Evolutionary conservation across 306 rosid genomes (phyloP).

Genomic region (Cucumis hystrix): DNA sequence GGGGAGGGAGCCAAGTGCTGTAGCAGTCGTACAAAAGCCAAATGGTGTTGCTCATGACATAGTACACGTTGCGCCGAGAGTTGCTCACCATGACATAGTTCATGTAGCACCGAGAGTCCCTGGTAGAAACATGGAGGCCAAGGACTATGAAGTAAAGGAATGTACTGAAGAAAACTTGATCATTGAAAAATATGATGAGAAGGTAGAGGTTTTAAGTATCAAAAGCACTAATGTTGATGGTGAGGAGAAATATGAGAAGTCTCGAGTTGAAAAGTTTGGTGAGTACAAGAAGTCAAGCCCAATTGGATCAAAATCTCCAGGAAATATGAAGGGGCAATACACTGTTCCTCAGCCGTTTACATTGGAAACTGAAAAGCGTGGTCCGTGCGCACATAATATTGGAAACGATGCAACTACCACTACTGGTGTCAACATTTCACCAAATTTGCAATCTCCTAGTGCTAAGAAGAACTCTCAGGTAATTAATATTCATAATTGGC

Average conservation of each 20-base stretch:
- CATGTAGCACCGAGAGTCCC: conserved; percentile 59
- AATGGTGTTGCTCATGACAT: conserved; percentile 26
- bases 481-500: neutral
- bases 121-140: conserved; percentile 35
- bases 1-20: conserved; percentile 80
- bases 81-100: conserved; percentile 31
- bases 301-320: conserved; percentile 29
- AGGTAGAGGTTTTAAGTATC: conserved; percentile 35
- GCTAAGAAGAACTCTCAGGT: conserved; percentile 48
- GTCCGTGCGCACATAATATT: conserved; percentile 19
- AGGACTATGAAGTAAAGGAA: conserved; percentile 54
- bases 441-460: conserved; percentile 33
- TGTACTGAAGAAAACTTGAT: conserved; percentile 29
- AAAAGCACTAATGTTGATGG: conserved; percentile 33
- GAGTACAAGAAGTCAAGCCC: conserved; percentile 30
- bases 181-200: conserved; percentile 31
- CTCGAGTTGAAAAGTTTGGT: conserved; percentile 21
- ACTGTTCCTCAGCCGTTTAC: conserved; percentile 44
- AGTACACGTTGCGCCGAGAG: conserved; percentile 52
- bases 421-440: conserved; percentile 15
- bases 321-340: conserved; percentile 31
- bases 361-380: conserved; percentile 48
- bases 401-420: conserved; percentile 26
- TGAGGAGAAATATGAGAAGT: conserved; percentile 42
- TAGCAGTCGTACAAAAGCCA: conserved; percentile 34